Evolutionary conservation across 1,284 basidiomycete genomes (phyloP).

Genomic region (Meripilus lineatus): DNA sequence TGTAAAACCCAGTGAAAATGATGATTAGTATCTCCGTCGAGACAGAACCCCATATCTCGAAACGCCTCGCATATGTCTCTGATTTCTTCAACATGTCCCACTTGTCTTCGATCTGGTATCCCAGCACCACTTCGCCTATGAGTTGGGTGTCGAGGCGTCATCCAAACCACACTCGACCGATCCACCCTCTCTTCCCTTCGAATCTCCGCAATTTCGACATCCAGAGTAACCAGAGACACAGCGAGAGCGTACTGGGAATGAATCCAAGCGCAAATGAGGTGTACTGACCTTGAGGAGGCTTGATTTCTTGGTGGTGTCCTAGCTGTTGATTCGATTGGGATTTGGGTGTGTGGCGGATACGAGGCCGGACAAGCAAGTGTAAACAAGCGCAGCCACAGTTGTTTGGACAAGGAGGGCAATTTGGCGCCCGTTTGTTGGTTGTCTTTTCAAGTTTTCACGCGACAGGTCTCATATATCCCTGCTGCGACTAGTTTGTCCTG

Average conservation of each 20-base stretch:
- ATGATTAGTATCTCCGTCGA: too few species aligned
- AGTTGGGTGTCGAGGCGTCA: constrained; percentile 20
- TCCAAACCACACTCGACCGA: constrained; percentile 32
- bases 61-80: not conserved
- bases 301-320: constrained; percentile 28
- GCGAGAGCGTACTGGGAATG: too few species aligned
- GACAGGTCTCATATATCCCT: too few species aligned
- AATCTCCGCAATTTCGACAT: too few species aligned
- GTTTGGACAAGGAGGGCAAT: too few species aligned
- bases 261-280: too few species aligned
- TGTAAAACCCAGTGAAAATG: constrained; percentile 4
- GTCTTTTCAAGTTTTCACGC: constrained; percentile 1
- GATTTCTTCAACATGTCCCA: not conserved
- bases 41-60: too few species aligned
- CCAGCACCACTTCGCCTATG: too few species aligned
- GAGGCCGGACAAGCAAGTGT: constrained; percentile 4
- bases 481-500: constrained; percentile 16
- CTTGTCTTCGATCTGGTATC: not conserved
- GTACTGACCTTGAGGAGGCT: constrained; percentile 61
- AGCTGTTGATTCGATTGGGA: constrained; percentile 12
- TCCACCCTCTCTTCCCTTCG: constrained; percentile 36
- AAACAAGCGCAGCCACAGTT: not conserved
- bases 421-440: not conserved
- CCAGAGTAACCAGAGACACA: too few species aligned
- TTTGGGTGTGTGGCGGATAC: constrained; percentile 8